These are phyloP conservation scores for Epichloe glyceriae DNA, from an alignment of 2,329 filamentous ascomycete species.

Conservation along the genomic window DNA sequence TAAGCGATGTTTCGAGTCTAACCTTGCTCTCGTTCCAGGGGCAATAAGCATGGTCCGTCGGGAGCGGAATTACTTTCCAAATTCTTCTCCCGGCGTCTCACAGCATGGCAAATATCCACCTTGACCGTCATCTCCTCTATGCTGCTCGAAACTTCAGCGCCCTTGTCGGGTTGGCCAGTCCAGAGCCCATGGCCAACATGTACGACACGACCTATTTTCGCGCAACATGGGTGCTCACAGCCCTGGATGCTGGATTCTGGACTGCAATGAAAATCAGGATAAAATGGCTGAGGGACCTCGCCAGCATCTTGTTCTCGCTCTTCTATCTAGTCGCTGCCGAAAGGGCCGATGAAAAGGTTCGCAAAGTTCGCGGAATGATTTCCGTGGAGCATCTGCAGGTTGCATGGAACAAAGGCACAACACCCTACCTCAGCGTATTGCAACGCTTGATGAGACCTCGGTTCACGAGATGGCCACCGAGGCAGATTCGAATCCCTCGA, in stretches of 20 bases:
- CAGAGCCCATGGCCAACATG: slow-evolving; percentile 86
- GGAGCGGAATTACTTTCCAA: slow-evolving; percentile 57
- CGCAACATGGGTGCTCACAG: slow-evolving; percentile 92
- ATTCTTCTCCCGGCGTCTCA: slow-evolving; percentile 56
- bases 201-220: slow-evolving; percentile 89
- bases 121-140: slow-evolving; percentile 82
- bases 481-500: slow-evolving; percentile 71
- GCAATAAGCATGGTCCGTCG: slow-evolving; percentile 80
- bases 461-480: slow-evolving; percentile 67
- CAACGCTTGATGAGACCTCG: slow-evolving; percentile 63
- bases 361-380: slow-evolving; percentile 73
- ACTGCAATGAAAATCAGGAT: slow-evolving; percentile 81
- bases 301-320: slow-evolving; percentile 69
- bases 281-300: slow-evolving; percentile 70
- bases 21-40: slow-evolving; percentile 36
- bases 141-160: slow-evolving; percentile 87
- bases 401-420: slow-evolving; percentile 89
- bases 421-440: slow-evolving; percentile 67
- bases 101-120: slow-evolving; percentile 80
- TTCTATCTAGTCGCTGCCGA: slow-evolving; percentile 93
- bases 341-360: slow-evolving; percentile 89
- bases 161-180: slow-evolving; percentile 77
- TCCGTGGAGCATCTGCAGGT: slow-evolving; percentile 86
- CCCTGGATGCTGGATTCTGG: slow-evolving; percentile 94
- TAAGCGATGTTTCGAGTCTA: background rate